Percentiles rank a stretch among this genome's conserved stretches.
phyloP scores from a whole-genome alignment of 2,329 filamentous ascomycete genomes.

The Sarocladium brachiariae region DNA sequence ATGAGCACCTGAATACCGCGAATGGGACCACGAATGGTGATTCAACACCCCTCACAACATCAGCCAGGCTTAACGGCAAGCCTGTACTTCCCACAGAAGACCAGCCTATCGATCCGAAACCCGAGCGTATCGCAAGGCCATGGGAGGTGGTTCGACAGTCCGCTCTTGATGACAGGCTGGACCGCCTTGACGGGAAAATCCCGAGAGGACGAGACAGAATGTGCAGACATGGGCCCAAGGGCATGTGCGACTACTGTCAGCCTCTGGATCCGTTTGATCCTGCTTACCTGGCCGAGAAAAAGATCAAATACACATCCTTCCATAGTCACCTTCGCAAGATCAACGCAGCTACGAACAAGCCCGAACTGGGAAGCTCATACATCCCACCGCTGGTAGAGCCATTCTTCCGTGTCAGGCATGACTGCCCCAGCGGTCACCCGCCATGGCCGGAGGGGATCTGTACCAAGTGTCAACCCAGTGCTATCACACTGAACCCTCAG shows the following conservation, averaged over 20 bases:
- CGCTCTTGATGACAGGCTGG: conserved; percentile 75
- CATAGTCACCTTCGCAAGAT: conserved; percentile 91
- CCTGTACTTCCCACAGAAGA: conserved; percentile 64
- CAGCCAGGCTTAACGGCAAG: conserved; percentile 72
- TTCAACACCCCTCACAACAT: conserved; percentile 33
- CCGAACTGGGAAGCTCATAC: conserved; percentile 86
- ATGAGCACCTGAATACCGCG: conserved; percentile 50
- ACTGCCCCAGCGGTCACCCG: conserved; percentile 90
- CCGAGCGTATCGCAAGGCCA: conserved; percentile 37
- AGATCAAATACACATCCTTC: conserved; percentile 98
- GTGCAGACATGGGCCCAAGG: conserved; percentile 93
- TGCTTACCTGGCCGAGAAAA: conserved; percentile 86
- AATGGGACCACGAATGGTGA: conserved; percentile 28
- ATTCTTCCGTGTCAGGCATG: conserved; percentile 78
- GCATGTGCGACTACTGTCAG: conserved; percentile 99
- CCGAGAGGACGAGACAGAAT: conserved; percentile 72
- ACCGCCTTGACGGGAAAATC: conserved; percentile 88
- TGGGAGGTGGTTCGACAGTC: conserved; percentile 93
- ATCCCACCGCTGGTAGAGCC: conserved; percentile 93
- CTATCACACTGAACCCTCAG: conserved; percentile 91
- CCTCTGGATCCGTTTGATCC: conserved; percentile 88
- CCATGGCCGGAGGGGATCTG: conserved; percentile 95
- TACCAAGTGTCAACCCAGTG: conserved; percentile 95
- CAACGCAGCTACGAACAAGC: conserved; percentile 93
- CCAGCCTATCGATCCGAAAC: conserved; percentile 63